Percentiles rank a stretch among this genome's conserved stretches.
Evolutionary conservation across 106 monocot genomes (phyloP).

Genomic region (Alisma plantagoaquatica): DNA sequence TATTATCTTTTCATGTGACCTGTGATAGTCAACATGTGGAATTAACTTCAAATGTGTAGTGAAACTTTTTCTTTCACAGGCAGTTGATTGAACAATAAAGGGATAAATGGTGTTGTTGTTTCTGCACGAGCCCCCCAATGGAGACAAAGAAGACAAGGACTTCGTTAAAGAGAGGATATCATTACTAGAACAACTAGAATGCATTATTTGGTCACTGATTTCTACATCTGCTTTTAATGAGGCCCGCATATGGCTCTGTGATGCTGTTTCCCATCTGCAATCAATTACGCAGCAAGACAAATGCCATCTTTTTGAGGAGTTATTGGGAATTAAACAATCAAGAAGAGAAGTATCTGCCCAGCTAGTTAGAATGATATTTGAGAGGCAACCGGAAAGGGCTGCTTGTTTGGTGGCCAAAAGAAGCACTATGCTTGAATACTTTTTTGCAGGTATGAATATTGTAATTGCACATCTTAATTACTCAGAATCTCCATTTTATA

Average conservation of each 20-base stretch:
- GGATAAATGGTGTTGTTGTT: too few species aligned
- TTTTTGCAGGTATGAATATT: conserved; percentile 53
- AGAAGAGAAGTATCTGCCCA: conserved; percentile 49
- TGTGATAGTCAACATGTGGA: too few species aligned
- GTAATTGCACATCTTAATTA: background rate
- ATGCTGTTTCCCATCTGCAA: conserved; percentile 52
- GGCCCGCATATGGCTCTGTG: conserved; percentile 81
- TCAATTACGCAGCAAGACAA: conserved; percentile 27
- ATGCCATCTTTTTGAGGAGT: conserved; percentile 35
- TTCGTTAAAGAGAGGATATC: conserved; percentile 34
- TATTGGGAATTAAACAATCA: conserved; percentile 33
- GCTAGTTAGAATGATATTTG: conserved; percentile 62
- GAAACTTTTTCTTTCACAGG: too few species aligned
- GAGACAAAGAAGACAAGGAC: conserved; percentile 15
- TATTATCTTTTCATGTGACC: too few species aligned
- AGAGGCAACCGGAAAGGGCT: conserved; percentile 43
- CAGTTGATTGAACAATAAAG: too few species aligned
- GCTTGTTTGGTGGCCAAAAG: conserved; percentile 59
- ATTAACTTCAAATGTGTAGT: too few species aligned
- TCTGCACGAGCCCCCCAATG: too few species aligned
- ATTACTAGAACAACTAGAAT: conserved; percentile 44
- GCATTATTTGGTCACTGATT: conserved; percentile 46
- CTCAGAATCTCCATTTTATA: background rate
- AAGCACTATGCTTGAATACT: conserved; percentile 57
- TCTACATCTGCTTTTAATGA: conserved; percentile 43